Base-by-base conservation (phyloP, 1,284 basidiomycete genomes). In the Leccinum solheimii region DNA sequence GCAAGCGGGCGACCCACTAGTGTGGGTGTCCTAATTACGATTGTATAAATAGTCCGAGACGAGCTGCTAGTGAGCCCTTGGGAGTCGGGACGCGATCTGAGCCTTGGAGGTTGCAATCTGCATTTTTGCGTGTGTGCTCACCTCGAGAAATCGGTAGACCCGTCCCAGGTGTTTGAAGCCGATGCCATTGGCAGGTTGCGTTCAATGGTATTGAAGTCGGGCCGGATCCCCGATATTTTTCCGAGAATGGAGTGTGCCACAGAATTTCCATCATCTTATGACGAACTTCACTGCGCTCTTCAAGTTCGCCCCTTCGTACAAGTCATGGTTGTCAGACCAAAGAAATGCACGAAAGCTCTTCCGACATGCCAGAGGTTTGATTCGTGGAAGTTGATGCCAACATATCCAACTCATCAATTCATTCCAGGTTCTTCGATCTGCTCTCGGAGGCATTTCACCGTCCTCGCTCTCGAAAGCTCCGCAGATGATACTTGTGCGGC, bases 401-500 rank as follows among this genome's bases (percentile, higher is more conserved):
- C 21, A 48, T 48, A 21, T 48, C 19, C 11, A 21, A 26, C 26
- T n/a, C 9, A 51, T 10, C 27, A 34, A 36, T 32, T 7, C 27
- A 54, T 54, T 19, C 1, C 19, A 36, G 32, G 21, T 21, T 16
- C 16, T 53, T 53, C 19, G 19, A 23, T 11, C n/a, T 2, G 32
- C 13, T 26, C 5, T 36, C 11, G 10, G 16, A 40, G 53, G 36
- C 9, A 55, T 38, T 86, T 90, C 68, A 88, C 84, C 2, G 87
- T 97, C 2, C 85, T 97, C 14, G 94, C 88, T 1, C 75, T 97
- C 40, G 90, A 92, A 72, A 86, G 90, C 1, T 94, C 92, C 11
- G 94, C 94, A 6, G 95, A 97, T 75, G 95, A 97, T 72, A 91
- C 93, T 1, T 95, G 93, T 69, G 92, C 88, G 16, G 90, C 94